A percentile compares a stretch with the other conserved stretches of the same genome.
These are phyloP conservation scores for Acrocalymma vagum DNA, from an alignment of 2,329 filamentous ascomycete species.

Conservation along the genomic window DNA sequence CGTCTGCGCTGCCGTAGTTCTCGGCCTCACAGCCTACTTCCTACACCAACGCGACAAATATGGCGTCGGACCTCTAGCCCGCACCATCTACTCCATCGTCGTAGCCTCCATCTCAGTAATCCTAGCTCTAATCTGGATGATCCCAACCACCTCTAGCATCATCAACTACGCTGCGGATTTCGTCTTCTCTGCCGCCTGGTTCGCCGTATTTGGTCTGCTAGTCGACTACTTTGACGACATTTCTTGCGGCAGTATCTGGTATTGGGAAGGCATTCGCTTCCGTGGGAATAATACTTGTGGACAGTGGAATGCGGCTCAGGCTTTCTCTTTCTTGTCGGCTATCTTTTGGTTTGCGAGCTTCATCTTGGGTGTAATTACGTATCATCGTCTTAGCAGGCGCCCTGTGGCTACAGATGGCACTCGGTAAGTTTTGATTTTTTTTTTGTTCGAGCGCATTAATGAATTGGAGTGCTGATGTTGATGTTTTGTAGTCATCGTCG, in stretches of 20 bases:
- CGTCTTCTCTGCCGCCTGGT: constrained; percentile 74
- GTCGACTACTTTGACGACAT: constrained; percentile 34
- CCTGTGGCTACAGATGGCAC: constrained; percentile 12
- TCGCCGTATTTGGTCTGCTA: constrained; percentile 55
- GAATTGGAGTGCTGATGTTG: too few relatives aligned
- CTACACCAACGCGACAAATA: constrained; percentile 37
- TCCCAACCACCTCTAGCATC: constrained; percentile 74
- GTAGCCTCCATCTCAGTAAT: constrained; percentile 75
- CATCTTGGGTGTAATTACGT: constrained; percentile 28
- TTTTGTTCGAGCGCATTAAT: too few relatives aligned
- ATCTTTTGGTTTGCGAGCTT: constrained; percentile 73
- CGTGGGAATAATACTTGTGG: constrained; percentile 61
- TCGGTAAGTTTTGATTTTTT: too few relatives aligned
- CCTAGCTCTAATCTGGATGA: constrained; percentile 74
- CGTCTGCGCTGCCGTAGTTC: constrained; percentile 71
- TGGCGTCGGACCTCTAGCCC: constrained; percentile 64
- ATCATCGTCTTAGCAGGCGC: constrained; percentile 23
- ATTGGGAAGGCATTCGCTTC: constrained; percentile 64
- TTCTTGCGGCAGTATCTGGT: constrained; percentile 38
- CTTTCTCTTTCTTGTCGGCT: constrained; percentile 76
- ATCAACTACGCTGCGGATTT: constrained; percentile 76
- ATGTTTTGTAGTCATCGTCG: too few relatives aligned
- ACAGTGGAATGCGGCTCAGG: constrained; percentile 74
- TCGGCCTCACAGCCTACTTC: constrained; percentile 33
- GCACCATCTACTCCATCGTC: constrained; percentile 79